A percentile compares a stretch with the other conserved stretches of the same genome.
Conservation (phyloP, 2,329 filamentous ascomycete genomes). For the Monilinia fructigena region DNA sequence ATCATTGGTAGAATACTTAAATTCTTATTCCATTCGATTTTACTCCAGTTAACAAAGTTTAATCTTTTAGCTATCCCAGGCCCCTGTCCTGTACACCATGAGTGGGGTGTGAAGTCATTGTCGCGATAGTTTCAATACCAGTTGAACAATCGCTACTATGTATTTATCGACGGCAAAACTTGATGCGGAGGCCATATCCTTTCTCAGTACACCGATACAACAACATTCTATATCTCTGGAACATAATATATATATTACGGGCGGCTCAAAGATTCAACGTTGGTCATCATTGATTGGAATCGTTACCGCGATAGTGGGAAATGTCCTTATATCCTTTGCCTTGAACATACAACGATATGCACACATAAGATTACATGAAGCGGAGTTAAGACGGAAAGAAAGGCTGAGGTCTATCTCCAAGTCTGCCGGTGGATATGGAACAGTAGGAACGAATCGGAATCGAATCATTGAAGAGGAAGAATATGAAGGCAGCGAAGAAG, state of each 20-base stretch:
- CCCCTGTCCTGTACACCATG: conserved; percentile 20
- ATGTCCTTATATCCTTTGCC: conserved; percentile 90
- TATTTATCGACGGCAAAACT: conserved; percentile 33
- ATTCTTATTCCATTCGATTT: not conserved
- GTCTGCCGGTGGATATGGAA: conserved; percentile 45
- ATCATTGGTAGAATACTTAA: not conserved
- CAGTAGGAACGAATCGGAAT: conserved; percentile 41
- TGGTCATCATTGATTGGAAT: conserved; percentile 98
- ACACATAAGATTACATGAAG: conserved; percentile 77
- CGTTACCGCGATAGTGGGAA: conserved; percentile 85
- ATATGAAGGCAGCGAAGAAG: conserved; percentile 47
- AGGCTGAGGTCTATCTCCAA: conserved; percentile 52
- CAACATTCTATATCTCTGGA: conserved; percentile 12
- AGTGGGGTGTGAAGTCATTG: conserved; percentile 30
- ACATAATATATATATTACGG: conserved; percentile 23
- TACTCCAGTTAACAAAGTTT: not conserved
- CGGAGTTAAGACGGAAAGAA: conserved; percentile 59
- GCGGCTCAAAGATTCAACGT: conserved; percentile 54
- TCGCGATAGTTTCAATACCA: conserved; percentile 20
- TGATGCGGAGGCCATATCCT: conserved; percentile 28
- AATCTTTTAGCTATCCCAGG: conserved; percentile 15
- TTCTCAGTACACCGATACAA: conserved; percentile 22
- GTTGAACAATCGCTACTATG: conserved; percentile 31
- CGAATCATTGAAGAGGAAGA: conserved; percentile 14
- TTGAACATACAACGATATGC: conserved; percentile 96